A percentile compares a stretch with the other conserved stretches of the same genome.
Conservation (phyloP, 208 protist genomes). For the Acanthamoeba polyphaga region DNA sequence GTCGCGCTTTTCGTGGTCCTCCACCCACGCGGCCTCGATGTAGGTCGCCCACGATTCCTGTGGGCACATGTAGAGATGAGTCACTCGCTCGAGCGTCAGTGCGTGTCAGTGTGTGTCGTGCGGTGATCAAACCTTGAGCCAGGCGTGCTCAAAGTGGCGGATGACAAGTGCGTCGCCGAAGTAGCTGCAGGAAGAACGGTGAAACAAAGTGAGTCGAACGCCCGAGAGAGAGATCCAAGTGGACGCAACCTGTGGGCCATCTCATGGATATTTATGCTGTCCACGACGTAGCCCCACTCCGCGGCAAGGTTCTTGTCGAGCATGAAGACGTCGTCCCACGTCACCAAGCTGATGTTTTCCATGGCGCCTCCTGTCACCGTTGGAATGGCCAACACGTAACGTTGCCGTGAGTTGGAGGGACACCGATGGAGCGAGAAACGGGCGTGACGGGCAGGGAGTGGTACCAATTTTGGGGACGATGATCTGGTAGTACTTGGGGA, state of each 20-base stretch:
- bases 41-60: conserved; percentile 69
- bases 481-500: conserved; percentile 70
- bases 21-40: conserved; percentile 37
- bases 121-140: conserved; percentile 10
- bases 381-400: not conserved
- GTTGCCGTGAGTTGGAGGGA: not conserved
- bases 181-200: conserved; percentile 5
- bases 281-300: conserved; percentile 49
- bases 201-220: not conserved
- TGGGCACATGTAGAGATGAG: not conserved
- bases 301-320: conserved; percentile 23
- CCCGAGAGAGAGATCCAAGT: not conserved
- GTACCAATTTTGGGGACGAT: not conserved
- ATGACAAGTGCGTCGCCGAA: conserved; percentile 65
- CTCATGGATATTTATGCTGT: conserved; percentile 22
- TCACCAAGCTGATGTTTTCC: conserved; percentile 67
- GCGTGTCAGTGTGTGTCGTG: not conserved
- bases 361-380: not conserved
- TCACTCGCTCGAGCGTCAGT: not conserved
- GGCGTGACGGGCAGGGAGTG: not conserved
- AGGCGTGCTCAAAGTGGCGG: conserved; percentile 61
- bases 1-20: conserved; percentile 13
- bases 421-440: not conserved
- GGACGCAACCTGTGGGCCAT: conserved; percentile 14
- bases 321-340: conserved; percentile 48